Base-by-base conservation (phyloP, 371 early-diverging fungal species). In the Rhizopus arrhizus region DNA sequence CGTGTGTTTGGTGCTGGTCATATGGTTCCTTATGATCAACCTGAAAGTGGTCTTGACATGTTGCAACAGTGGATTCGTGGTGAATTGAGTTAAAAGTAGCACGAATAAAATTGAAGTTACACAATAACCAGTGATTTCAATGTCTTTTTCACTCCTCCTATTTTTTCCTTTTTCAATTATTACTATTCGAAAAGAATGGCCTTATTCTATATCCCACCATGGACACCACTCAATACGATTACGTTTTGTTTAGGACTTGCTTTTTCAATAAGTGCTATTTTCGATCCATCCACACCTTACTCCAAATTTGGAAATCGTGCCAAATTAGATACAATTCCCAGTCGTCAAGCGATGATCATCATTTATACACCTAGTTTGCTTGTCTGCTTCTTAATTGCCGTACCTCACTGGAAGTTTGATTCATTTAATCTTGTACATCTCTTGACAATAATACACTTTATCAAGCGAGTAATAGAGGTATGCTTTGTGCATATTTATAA, bases 1-100 rank as follows among this genome's bases (percentile, higher is more conserved):
- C 85, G 89, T 40, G 84, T 92, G n/a, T 95, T 86, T 74, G 91
- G 84, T 46, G 96, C 93, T 45, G 97, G 97, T 12, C 96, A 96
- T 68, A 95, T 97, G 96, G 86, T 81, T 48, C 85, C 85, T 56
- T 81, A 84, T 51, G 87, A 85, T 61, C 80, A 81, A 73, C 85
- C 87, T 40, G 78, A 68, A 46, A 72, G 79, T 59, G 73, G 78
- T 51, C 64, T 83, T 47, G 85, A 83, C 63, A 83, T 91, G 75
- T 76, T 89, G 66, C 85, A 86, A 70, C 75, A 68, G 62, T 91
- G 90, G 90, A 67, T 85, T 7, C 38, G 58, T 41, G 64, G 64
- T 47, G 38, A 66, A 47, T 57, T 66, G 15, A 57, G 61, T 29
- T 66, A 66, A 61, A 22, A 22, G 22, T 22, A 22, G 22, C 22